phyloP scores from a whole-genome alignment of 768 basidiomycete genomes.

The Lactarius evosmus region DNA sequence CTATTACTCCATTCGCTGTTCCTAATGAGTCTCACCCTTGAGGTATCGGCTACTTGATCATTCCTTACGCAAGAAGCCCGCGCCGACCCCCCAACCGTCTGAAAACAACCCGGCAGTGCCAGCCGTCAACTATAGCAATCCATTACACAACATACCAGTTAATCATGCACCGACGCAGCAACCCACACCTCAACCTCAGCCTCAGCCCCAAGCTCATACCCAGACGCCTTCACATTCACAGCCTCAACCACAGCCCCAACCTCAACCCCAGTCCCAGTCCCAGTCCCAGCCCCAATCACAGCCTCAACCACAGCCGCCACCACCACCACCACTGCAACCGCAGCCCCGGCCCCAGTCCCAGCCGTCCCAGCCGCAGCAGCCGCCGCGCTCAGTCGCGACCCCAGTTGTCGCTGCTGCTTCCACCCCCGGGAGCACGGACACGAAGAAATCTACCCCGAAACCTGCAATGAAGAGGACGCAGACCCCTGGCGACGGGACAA shows the following conservation, averaged over 20 bases:
- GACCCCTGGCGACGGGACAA: slow-evolving; percentile 12
- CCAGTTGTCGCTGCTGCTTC: slow-evolving; percentile 17
- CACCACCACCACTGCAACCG: slow-evolving; percentile 13
- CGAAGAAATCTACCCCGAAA: slow-evolving; percentile 26
- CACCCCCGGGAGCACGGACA: slow-evolving; percentile 21
- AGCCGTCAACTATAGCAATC: slow-evolving; percentile 6
- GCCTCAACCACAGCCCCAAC: slow-evolving; percentile 7
- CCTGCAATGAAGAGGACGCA: slow-evolving; percentile 22
- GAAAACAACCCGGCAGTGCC: not conserved
- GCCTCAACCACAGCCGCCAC: slow-evolving; percentile 4
- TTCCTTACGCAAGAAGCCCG: not conserved
- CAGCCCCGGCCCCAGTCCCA: slow-evolving; percentile 16
- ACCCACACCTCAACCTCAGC: slow-evolving; percentile 4
- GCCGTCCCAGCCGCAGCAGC: slow-evolving; percentile 18
- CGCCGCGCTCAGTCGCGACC: slow-evolving; percentile 19
- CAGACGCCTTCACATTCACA: slow-evolving; percentile 17
- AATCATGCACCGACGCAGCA: not conserved
- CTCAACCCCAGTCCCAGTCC: not conserved
- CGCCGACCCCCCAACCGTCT: slow-evolving; percentile 1
- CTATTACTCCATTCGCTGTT: not conserved
- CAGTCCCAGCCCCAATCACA: slow-evolving; percentile 12
- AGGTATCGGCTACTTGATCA: slow-evolving; percentile 29
- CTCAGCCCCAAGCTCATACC: slow-evolving; percentile 10
- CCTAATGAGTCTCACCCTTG: not conserved
- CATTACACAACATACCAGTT: slow-evolving; percentile 11